These are phyloP conservation scores for Silene latifolia DNA, from an alignment of 148 eudicot species.

Conservation along the genomic window DNA sequence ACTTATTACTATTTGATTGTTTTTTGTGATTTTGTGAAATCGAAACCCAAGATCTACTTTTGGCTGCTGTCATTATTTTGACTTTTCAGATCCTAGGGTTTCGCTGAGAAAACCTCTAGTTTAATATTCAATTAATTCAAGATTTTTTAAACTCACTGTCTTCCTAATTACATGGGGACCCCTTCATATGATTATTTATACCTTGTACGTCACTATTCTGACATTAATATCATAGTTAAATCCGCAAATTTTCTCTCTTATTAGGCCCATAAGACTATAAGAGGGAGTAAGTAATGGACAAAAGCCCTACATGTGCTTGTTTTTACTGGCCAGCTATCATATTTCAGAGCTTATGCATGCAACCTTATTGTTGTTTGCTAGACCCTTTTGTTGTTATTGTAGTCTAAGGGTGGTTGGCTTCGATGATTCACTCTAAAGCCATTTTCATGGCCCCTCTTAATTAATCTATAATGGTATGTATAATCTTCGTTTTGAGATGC, in stretches of 20 bases:
- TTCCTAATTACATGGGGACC: constrained; percentile 61
- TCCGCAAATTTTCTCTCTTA: constrained; percentile 20
- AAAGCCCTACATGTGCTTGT: constrained; percentile 28
- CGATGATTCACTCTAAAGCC: background rate
- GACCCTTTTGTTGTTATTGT: background rate
- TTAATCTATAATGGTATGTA: background rate
- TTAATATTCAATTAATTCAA: background rate
- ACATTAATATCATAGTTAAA: constrained; percentile 45
- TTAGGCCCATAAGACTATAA: constrained; percentile 1
- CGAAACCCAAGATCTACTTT: too few relatives aligned
- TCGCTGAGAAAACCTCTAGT: too few relatives aligned
- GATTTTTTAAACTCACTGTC: background rate
- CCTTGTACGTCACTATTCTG: constrained; percentile 56
- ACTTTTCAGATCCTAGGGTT: too few relatives aligned
- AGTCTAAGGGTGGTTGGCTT: constrained; percentile 23
- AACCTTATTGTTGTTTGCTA: too few relatives aligned
- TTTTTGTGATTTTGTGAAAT: too few relatives aligned
- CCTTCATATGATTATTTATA: constrained; percentile 42
- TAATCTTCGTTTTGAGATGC: background rate
- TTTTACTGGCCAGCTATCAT: constrained; percentile 26
- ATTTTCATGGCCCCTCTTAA: background rate
- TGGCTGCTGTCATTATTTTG: too few relatives aligned
- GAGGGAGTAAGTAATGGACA: constrained; percentile 13
- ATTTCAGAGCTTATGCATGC: background rate
- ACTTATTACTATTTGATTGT: too few relatives aligned